A percentile compares a stretch with the other conserved stretches of the same genome.
phyloP scores from a whole-genome alignment of 306 rosid genomes.

The Ochetophila trinervis region DNA sequence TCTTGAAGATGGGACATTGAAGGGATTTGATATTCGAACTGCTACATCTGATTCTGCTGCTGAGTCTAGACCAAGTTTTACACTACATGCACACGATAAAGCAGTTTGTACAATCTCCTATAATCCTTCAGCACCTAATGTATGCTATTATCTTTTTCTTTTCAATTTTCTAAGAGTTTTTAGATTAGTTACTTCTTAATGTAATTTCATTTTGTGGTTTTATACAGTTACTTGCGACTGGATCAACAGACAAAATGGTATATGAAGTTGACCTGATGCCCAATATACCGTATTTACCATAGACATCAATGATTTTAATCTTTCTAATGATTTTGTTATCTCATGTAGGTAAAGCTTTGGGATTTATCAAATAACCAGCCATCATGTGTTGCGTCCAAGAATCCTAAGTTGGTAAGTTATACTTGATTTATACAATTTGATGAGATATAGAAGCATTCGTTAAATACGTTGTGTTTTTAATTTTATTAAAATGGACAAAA shows the following conservation, averaged over 20 bases:
- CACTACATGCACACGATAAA: conserved; percentile 90
- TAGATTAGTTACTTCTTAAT: conserved; percentile 17
- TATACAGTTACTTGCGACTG: conserved; percentile 84
- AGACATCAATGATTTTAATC: conserved; percentile 13
- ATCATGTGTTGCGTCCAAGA: conserved; percentile 56
- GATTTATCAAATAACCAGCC: conserved; percentile 89
- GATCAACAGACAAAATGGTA: conserved; percentile 87
- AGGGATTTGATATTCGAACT: conserved; percentile 79
- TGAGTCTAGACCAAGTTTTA: conserved; percentile 59
- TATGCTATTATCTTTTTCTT: conserved; percentile 24
- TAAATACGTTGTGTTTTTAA: not conserved
- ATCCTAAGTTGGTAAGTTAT: conserved; percentile 58
- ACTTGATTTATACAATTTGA: not conserved
- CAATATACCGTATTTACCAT: not conserved
- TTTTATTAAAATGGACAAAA: conserved; percentile 12
- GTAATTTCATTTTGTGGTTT: conserved; percentile 22
- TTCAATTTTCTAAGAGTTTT: conserved; percentile 6
- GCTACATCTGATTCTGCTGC: conserved; percentile 49
- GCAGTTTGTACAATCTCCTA: conserved; percentile 71
- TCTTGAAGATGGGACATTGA: conserved; percentile 81
- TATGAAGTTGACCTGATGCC: not conserved
- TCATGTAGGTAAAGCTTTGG: conserved; percentile 83
- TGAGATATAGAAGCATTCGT: not conserved
- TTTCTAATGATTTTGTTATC: not conserved
- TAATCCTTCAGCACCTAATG: conserved; percentile 69